Percentiles rank a stretch among this genome's conserved stretches.
phyloP scores from a whole-genome alignment of 2,329 filamentous ascomycete genomes.

The Neofusicoccum kwambonambiense region DNA sequence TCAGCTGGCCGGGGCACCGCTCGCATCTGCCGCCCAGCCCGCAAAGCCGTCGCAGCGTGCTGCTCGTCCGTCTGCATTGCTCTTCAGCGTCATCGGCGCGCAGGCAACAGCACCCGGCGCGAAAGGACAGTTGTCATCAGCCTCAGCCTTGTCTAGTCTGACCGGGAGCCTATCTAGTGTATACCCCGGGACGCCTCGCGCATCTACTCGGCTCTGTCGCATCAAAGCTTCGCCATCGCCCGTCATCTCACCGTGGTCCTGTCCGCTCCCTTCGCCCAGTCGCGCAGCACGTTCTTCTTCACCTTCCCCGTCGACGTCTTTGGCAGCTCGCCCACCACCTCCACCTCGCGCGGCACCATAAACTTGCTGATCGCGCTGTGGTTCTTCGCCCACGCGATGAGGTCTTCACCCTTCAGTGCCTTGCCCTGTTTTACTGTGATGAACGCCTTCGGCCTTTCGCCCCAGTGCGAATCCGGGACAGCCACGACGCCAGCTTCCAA shows the following conservation, averaged over 20 bases:
- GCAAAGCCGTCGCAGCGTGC: background rate
- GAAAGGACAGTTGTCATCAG: conserved; percentile 12
- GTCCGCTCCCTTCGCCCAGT: conserved; percentile 68
- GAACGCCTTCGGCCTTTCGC: conserved; percentile 92
- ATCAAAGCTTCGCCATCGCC: conserved; percentile 12
- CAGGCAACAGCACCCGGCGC: background rate
- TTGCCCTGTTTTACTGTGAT: conserved; percentile 75
- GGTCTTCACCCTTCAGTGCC: conserved; percentile 59
- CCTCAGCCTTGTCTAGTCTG: conserved; percentile 17
- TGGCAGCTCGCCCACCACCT: conserved; percentile 82
- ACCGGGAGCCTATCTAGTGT: conserved; percentile 12
- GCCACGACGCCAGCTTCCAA: conserved; percentile 91
- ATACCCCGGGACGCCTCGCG: conserved; percentile 13
- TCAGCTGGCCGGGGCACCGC: background rate
- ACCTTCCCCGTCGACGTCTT: conserved; percentile 98
- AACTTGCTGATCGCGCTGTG: conserved; percentile 82
- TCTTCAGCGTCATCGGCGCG: background rate
- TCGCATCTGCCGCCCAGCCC: background rate
- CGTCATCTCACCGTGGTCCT: conserved; percentile 12
- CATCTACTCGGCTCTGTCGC: conserved; percentile 3
- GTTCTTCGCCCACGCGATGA: conserved; percentile 84
- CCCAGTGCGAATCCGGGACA: conserved; percentile 86
- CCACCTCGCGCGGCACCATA: conserved; percentile 74
- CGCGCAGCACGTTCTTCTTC: conserved; percentile 87
- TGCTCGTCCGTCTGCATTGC: background rate